Base-by-base conservation (phyloP, 371 early-diverging fungal species). In the Parasitella parasitica region DNA sequence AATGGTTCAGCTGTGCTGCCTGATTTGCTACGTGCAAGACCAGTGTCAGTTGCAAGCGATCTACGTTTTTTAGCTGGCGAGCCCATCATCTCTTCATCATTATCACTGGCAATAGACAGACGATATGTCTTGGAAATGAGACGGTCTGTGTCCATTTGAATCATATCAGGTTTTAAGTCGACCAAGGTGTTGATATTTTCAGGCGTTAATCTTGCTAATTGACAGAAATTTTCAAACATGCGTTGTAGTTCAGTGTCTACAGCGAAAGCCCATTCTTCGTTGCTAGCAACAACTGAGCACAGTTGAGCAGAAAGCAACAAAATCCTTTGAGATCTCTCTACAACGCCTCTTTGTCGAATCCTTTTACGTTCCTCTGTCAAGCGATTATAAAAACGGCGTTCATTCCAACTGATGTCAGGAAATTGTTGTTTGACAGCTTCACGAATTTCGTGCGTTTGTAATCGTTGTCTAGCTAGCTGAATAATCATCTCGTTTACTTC, bases 321-420 rank as follows among this genome's bases (percentile, higher is more conserved):
- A 3, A 78, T 50, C 0, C 76, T 51, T 24, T 73, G 76, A 28
- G 71, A 58, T 15, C 76, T 64, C n/a, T 78, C 72, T 2, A 73
- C 62, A 0, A 74, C 74, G 15, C 67, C 75, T 12, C 69, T 48
- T 22, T 75, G 72, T 32, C 67, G 18, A n/a, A 75, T 75, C 8
- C 74, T 73, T 32, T 84, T 82, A 28, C 87, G 73, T 54, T 85
- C 87, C 60, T 86, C 85, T 4, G 84, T 79, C 43, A 86, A 64
- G 18, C 85, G 72, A 55, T 83, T 85, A 34, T 85, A 85, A 53
- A 86, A 86, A 5, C 84, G 65, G 9, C 84, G 75, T 39, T 86
- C 87, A 53, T 85, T 84, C 85, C 85, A 85, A 12, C 77, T 70
- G 20, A 85, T 75, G 28, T 81, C 72, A 6, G 85, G 84, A 60